phyloP scores from a whole-genome alignment of 1,139 yeast species.

The Diutina rugosa region DNA sequence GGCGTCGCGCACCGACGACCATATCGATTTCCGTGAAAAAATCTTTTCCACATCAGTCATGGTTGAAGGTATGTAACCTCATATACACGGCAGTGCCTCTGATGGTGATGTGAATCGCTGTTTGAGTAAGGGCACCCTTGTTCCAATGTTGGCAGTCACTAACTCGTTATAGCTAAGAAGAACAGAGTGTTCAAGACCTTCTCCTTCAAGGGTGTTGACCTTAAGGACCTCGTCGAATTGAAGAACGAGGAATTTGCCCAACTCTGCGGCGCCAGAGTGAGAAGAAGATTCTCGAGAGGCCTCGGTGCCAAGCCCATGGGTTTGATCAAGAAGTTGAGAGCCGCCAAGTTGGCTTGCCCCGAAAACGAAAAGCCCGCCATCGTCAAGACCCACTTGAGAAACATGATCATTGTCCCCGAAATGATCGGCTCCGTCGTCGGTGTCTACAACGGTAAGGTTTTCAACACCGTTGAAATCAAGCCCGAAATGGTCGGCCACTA shows the following conservation, averaged over 20 bases:
- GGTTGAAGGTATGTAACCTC: conserved; percentile 1
- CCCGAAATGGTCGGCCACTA: conserved; percentile 99
- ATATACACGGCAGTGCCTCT: background rate
- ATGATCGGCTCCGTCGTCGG: conserved; percentile 99
- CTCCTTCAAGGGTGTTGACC: conserved; percentile 98
- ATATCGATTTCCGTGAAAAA: background rate
- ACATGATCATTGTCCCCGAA: conserved; percentile 98
- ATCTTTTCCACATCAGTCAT: background rate
- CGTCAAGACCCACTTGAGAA: conserved; percentile 99
- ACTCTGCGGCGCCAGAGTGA: conserved; percentile 96
- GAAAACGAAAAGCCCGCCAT: conserved; percentile 95
- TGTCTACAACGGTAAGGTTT: conserved; percentile 99
- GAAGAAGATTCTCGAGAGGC: conserved; percentile 99
- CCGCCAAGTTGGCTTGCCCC: conserved; percentile 86
- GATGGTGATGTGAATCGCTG: background rate
- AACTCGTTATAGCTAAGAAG: conserved; percentile 23
- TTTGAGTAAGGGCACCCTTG: background rate
- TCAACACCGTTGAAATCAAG: conserved; percentile 97
- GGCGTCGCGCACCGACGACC: background rate
- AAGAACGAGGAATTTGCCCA: conserved; percentile 95
- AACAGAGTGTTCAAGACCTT: conserved; percentile 93
- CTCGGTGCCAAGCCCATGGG: conserved; percentile 93
- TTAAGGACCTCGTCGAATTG: conserved; percentile 86
- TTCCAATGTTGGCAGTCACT: background rate
- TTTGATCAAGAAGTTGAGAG: conserved; percentile 95